Conservation (phyloP, 768 basidiomycete genomes). For the Termitomyces bulborhizus region DNA sequence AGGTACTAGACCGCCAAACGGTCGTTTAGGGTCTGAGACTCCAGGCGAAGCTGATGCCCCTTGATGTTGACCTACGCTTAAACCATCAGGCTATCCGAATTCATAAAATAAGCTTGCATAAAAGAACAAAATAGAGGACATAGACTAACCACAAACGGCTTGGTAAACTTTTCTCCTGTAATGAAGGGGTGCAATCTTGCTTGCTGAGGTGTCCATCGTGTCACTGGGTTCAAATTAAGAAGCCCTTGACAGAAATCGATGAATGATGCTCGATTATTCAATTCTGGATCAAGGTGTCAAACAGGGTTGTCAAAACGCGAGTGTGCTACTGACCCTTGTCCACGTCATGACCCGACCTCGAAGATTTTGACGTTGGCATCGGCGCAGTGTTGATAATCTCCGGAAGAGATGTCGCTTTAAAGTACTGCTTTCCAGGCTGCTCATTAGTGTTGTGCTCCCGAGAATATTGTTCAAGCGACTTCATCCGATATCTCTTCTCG, state of each 20-base stretch:
- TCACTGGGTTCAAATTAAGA: constrained; percentile 89
- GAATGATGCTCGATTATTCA: constrained; percentile 90
- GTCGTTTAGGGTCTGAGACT: constrained; percentile 68
- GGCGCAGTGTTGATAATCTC: constrained; percentile 96
- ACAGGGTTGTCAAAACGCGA: constrained; percentile 1
- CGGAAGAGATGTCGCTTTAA: constrained; percentile 87
- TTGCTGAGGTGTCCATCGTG: constrained; percentile 96
- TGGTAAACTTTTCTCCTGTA: constrained; percentile 92
- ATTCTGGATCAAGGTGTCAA: constrained; percentile 45
- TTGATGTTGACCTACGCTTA: constrained; percentile 25
- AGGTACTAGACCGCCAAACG: constrained; percentile 89
- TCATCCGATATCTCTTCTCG: constrained; percentile 82
- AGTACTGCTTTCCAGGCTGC: constrained; percentile 98
- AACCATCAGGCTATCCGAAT: constrained; percentile 45
- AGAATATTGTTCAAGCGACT: constrained; percentile 92
- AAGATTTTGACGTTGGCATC: constrained; percentile 78
- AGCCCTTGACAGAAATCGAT: constrained; percentile 97
- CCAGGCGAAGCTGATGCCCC: constrained; percentile 19
- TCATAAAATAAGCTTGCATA: neutral
- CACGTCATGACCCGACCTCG: constrained; percentile 72
- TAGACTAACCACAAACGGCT: constrained; percentile 69
- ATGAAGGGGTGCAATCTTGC: constrained; percentile 96
- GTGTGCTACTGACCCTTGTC: constrained; percentile 67
- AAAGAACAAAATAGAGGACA: constrained; percentile 3
- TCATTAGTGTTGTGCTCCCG: constrained; percentile 93